A percentile compares a stretch with the other conserved stretches of the same genome.
Conservation (phyloP, 768 basidiomycete species). For the Cystobasidiopsis lactophilus region DNA sequence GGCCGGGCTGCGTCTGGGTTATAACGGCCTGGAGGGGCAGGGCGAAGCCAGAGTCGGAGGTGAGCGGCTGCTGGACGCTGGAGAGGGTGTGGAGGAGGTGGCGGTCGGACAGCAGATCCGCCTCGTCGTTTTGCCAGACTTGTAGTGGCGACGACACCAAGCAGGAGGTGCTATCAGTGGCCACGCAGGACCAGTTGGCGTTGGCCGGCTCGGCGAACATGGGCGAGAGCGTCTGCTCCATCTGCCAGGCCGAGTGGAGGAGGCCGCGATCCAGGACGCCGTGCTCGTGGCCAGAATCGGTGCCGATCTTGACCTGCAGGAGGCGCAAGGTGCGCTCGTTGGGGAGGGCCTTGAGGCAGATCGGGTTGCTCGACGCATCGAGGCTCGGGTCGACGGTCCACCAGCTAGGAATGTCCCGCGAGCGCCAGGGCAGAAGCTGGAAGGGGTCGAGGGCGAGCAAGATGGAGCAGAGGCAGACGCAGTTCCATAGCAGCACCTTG, state of each 20-base stretch:
- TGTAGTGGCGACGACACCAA: slow-evolving; percentile 1
- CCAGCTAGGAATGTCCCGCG: too few species aligned
- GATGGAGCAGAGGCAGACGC: too few species aligned
- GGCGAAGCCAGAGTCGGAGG: slow-evolving; percentile 1
- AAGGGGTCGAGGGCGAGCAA: too few species aligned
- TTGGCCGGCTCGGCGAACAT: not conserved
- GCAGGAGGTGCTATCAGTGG: not conserved
- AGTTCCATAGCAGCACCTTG: too few species aligned
- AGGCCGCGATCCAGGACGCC: slow-evolving; percentile 6
- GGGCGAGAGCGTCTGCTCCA: not conserved
- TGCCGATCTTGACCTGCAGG: too few species aligned
- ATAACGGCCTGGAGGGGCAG: not conserved
- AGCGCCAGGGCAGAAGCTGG: too few species aligned
- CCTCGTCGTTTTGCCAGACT: slow-evolving; percentile 4
- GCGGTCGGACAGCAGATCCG: slow-evolving; percentile 4
- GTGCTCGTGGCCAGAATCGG: not conserved
- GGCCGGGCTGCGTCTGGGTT: slow-evolving; percentile 34
- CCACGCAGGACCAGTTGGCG: not conserved
- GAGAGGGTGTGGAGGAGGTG: slow-evolving; percentile 3
- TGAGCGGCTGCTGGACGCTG: not conserved
- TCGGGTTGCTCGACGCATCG: too few species aligned
- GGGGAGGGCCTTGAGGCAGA: too few species aligned
- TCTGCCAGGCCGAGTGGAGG: slow-evolving; percentile 1
- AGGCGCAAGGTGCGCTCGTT: too few species aligned
- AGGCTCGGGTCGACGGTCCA: too few species aligned